phyloP scores from a whole-genome alignment of 2,329 filamentous ascomycete species.

The Dactylellina drechsleri region DNA sequence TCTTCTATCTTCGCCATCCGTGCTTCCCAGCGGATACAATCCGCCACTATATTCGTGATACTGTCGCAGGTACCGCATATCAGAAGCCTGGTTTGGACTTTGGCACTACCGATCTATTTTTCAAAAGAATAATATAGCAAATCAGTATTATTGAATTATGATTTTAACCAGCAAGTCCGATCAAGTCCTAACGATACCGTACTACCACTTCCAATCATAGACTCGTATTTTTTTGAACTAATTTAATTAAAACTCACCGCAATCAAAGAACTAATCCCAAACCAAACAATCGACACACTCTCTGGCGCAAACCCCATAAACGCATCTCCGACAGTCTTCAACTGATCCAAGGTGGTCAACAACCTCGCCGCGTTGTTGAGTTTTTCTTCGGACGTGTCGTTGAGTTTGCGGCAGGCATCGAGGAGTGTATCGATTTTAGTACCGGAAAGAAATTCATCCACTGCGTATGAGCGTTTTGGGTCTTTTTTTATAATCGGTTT shows the following conservation, averaged over 20 bases:
- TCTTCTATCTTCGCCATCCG: conserved; percentile 22
- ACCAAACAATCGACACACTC: conserved; percentile 49
- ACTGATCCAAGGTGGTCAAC: conserved; percentile 29
- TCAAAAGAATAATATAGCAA: background rate
- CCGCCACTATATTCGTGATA: conserved; percentile 35
- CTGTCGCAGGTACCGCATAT: conserved; percentile 43
- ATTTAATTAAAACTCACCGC: conserved; percentile 4
- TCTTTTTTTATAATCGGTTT: conserved; percentile 17
- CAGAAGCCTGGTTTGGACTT: conserved; percentile 35
- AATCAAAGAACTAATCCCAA: conserved; percentile 43
- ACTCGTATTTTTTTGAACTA: background rate
- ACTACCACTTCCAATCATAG: background rate
- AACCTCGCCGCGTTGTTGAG: conserved; percentile 22
- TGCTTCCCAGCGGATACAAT: conserved; percentile 43
- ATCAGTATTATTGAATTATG: background rate
- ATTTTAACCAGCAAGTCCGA: too few relatives aligned
- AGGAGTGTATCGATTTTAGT: conserved; percentile 24
- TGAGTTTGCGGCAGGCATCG: conserved; percentile 19
- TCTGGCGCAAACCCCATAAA: conserved; percentile 42
- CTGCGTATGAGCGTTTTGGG: background rate
- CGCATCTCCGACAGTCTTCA: conserved; percentile 24
- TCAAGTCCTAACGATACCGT: too few relatives aligned
- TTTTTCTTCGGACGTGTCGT: conserved; percentile 17
- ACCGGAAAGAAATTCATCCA: conserved; percentile 16
- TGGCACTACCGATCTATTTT: conserved; percentile 31